Evolutionary conservation across 169 alveolate species (phyloP), one percentile per base, ranked within the genome.

Genomic region (Plasmodium fragile): DNA sequence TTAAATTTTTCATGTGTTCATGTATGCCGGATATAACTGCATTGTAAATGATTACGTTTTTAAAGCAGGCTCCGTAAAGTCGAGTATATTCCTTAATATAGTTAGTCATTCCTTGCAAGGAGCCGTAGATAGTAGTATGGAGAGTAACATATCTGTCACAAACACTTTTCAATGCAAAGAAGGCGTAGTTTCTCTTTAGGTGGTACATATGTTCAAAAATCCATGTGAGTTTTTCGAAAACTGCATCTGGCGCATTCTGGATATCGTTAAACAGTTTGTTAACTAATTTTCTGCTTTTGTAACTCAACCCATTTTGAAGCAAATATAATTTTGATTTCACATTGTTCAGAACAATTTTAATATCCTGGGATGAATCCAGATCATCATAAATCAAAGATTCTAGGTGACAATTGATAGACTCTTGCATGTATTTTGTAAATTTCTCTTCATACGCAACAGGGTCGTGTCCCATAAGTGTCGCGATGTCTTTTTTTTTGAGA

Each of bases 391-490:
- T 78, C 65, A 65, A 59, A 11, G 87, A 59, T 89, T 89, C 94
- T 10, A 89, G 43, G 70, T 89, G 77, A 28, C 94, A 89, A 10
- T n/a, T 36, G n/a, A 89, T 89, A 16, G 94, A 89, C 52, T 78
- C 78, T 13, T 16, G 25, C 89, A 89, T 55, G 41, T 18, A 78
- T n/a, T 77, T 78, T 3, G 39, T 69, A 65, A 77, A 89, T n/a
- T 78, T 53, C 28, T 52, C 82, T 22, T 77, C 70, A 89, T 77
- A 89, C 10, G 39, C 43, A 36, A 4, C 25, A 49, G 28, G 41
- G 25, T 77, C 89, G 8, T 18, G 28, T 30, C 84, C 92, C 32
- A 41, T 52, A 45, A 49, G 11, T 8, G 36, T 22, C 34, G 22
- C 25, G 49, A 89, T 77, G 22, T 89, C 77, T 22, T 55, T 55